Conservation (phyloP, 2,329 filamentous ascomycete species). For the Phaeophleospora eucalypticola region DNA sequence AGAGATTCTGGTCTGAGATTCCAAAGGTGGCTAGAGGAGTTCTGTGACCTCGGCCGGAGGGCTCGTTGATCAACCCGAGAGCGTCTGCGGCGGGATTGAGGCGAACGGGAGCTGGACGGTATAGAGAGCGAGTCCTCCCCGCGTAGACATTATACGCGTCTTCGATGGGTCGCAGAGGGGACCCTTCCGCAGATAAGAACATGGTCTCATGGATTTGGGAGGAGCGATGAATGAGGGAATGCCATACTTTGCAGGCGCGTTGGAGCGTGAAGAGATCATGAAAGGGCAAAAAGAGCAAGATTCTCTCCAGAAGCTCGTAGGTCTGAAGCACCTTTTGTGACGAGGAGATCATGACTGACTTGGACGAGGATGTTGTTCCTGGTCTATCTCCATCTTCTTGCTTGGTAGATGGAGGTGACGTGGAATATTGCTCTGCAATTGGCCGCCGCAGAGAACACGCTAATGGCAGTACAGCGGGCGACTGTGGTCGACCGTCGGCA, state of each 20-base stretch:
- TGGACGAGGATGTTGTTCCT: too few species aligned
- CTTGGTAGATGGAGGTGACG: too few species aligned
- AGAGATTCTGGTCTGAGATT: conserved; percentile 5
- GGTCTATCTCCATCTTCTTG: too few species aligned
- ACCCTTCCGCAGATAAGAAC: conserved; percentile 1
- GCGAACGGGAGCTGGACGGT: not conserved
- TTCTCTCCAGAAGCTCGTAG: conserved; percentile 13
- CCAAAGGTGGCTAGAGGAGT: conserved; percentile 8
- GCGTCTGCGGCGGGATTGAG: conserved; percentile 7
- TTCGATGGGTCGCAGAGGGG: conserved; percentile 2
- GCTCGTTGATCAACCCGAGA: not conserved
- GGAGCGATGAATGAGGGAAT: conserved; percentile 5
- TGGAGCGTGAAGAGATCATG: conserved; percentile 5
- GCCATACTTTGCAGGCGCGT: conserved; percentile 5
- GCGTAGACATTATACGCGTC: conserved; percentile 3
- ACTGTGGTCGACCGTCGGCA: too few species aligned
- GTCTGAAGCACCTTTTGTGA: conserved; percentile 4
- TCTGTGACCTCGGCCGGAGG: conserved; percentile 1
- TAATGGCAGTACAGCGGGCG: too few species aligned
- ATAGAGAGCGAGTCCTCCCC: conserved; percentile 7
- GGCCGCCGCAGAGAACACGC: too few species aligned
- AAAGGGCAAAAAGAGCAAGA: conserved; percentile 7
- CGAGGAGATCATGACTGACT: not conserved
- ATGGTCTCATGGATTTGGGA: conserved; percentile 3
- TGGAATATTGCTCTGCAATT: too few species aligned